Percentiles rank a stretch among this genome's conserved stretches.
phyloP scores from a whole-genome alignment of 2,329 filamentous ascomycete species.

The Furcasterigmium furcatum region DNA sequence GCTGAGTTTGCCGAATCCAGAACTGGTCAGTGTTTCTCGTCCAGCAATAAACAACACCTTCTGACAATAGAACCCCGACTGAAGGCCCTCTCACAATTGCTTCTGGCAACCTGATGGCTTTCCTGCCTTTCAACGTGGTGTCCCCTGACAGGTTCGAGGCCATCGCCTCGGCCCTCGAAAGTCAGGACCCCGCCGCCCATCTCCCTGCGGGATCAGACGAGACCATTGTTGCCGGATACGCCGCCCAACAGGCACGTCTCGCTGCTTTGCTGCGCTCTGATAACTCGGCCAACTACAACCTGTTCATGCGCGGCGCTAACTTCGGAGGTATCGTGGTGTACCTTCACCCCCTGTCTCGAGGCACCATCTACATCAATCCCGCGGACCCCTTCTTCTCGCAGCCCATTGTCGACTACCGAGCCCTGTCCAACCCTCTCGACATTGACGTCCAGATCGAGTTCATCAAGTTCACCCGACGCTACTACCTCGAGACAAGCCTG shows the following conservation, averaged over 20 bases:
- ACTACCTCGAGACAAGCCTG: conserved; percentile 30
- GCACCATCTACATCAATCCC: conserved; percentile 27
- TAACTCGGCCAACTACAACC: conserved; percentile 29
- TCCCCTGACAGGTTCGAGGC: conserved; percentile 12
- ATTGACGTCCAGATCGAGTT: conserved; percentile 18
- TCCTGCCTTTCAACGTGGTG: conserved; percentile 15
- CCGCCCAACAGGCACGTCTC: conserved; percentile 31
- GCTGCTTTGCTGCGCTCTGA: conserved; percentile 26
- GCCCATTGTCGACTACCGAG: conserved; percentile 21
- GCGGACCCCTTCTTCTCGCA: conserved; percentile 21
- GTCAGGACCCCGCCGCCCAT: conserved; percentile 18
- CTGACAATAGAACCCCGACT: background rate
- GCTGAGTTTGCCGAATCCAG: conserved; percentile 10
- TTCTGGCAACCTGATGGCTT: conserved; percentile 12
- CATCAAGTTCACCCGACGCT: conserved; percentile 23
- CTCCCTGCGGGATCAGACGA: conserved; percentile 22
- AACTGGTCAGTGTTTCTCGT: no score
- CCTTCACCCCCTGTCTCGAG: conserved; percentile 17
- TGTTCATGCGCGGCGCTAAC: conserved; percentile 8
- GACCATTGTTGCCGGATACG: conserved; percentile 29
- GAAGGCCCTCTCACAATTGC: conserved; percentile 14
- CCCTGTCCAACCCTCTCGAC: conserved; percentile 22
- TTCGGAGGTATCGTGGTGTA: conserved; percentile 8
- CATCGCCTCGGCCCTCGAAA: conserved; percentile 13
- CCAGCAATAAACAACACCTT: background rate